These are phyloP conservation scores for Anthostomella pinea DNA, from an alignment of 2,329 filamentous ascomycete genomes.

Conservation along the genomic window DNA sequence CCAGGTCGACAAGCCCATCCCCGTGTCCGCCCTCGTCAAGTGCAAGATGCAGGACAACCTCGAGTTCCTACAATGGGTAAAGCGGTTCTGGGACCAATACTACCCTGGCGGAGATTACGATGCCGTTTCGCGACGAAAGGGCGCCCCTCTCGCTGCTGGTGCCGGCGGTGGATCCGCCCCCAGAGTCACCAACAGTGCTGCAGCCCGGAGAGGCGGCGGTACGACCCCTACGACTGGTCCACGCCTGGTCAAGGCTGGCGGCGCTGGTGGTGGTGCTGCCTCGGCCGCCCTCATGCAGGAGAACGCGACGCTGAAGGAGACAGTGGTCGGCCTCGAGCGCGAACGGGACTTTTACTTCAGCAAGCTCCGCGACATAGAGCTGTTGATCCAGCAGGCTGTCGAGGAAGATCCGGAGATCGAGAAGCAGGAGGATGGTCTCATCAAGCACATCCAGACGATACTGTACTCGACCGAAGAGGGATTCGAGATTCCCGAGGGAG, in stretches of 20 bases:
- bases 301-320: slow-evolving; percentile 88
- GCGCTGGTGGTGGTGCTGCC: slow-evolving; percentile 50
- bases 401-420: slow-evolving; percentile 91
- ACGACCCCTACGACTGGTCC: slow-evolving; percentile 61
- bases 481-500: slow-evolving; percentile 86
- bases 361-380: slow-evolving; percentile 95
- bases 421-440: slow-evolving; percentile 85
- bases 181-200: slow-evolving; percentile 49
- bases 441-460: slow-evolving; percentile 96
- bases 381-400: slow-evolving; percentile 87
- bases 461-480: slow-evolving; percentile 94
- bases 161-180: slow-evolving; percentile 36
- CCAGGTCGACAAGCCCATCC: slow-evolving; percentile 83
- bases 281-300: slow-evolving; percentile 76
- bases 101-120: slow-evolving; percentile 98
- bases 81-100: slow-evolving; percentile 97
- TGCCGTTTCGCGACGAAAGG: slow-evolving; percentile 80
- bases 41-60: slow-evolving; percentile 99
- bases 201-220: slow-evolving; percentile 51
- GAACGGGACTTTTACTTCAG: slow-evolving; percentile 99
- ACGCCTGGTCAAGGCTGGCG: slow-evolving; percentile 38
- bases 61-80: slow-evolving; percentile 96
- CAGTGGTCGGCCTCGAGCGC: slow-evolving; percentile 88
- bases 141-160: slow-evolving; percentile 53
- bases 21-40: slow-evolving; percentile 85